Evolutionary conservation across 805 yeast species (phyloP), one percentile per base, ranked within the genome.

Genomic region (Wickerhamomyces chambardii): DNA sequence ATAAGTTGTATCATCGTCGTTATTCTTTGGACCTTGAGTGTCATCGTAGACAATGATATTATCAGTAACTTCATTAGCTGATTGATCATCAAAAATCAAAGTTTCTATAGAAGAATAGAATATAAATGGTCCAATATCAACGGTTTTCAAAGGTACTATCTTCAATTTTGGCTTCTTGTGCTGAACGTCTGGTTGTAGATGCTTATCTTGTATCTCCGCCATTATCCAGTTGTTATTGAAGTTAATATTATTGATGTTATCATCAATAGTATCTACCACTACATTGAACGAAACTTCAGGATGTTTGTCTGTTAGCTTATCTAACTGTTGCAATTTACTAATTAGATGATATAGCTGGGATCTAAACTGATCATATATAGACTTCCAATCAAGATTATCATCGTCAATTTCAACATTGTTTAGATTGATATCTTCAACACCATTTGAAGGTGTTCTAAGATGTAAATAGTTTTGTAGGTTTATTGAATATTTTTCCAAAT

Each of bases 121-220:
- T 3, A 65, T 51, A 15, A 68, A 33, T 1, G 68, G 64, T 0
- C 66, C 68, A 15, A 58, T 44, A 37, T 63, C 65, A 22, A 67
- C 63, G 21, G 60, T 63, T 15, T 62, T 57, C 14, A 67, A 39
- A 0, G 71, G 63, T 4, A 53, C 41, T 35, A 58, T 48, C 34
- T 52, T 51, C 10, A 53, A 46, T 15, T 46, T 43, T 0, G 54
- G 54, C 12, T 31, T 32, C 29, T 2, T 36, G 15, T 45, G 43
- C 19, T 45, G 45, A 14, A 35, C 12, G 30, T 31, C 16, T 25
- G 17, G 4, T 30, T 30, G 24, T 29, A 21, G 12, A 28, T 9
- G n/a, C 34, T 30, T 15, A 28, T 34, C 19, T 29, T 43, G 26
- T 33, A 31, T 12, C 15, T 31, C 15, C 15, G 56, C 57, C 16